Percentiles rank a stretch among this genome's conserved stretches.
These are phyloP conservation scores for Euphorbia lathyris DNA, from an alignment of 345 rosid species.

Conservation along the genomic window DNA sequence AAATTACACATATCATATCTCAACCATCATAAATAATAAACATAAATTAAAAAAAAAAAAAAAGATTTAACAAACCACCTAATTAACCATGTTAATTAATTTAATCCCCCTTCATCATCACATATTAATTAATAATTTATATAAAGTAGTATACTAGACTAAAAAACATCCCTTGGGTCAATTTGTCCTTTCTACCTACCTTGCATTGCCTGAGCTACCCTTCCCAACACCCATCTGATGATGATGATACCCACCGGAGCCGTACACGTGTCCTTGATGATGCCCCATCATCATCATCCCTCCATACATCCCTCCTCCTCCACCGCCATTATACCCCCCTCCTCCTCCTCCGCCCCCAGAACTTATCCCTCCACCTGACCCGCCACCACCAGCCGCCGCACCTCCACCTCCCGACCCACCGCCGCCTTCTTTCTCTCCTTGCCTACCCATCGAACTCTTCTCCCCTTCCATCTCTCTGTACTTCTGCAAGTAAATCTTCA, in stretches of 20 bases:
- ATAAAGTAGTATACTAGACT: neutral
- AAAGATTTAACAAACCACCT: neutral
- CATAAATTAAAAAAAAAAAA: neutral
- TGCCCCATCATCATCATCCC: slow-evolving; percentile 24
- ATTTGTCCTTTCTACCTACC: neutral
- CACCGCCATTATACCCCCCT: slow-evolving; percentile 4
- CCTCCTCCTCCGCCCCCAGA: neutral
- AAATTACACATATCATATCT: neutral
- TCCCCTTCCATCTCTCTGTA: slow-evolving; percentile 76
- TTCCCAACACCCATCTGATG: slow-evolving; percentile 33
- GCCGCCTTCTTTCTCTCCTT: slow-evolving; percentile 35
- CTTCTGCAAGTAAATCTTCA: slow-evolving; percentile 67
- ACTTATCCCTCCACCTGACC: slow-evolving; percentile 7
- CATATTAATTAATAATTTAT: neutral
- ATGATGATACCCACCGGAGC: slow-evolving; percentile 25
- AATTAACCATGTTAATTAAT: neutral
- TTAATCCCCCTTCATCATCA: neutral
- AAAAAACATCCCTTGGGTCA: neutral
- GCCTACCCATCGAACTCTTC: slow-evolving; percentile 40
- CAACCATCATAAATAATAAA: neutral
- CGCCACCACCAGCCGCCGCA: slow-evolving; percentile 21
- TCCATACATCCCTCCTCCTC: slow-evolving; percentile 36
- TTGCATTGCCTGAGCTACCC: slow-evolving; percentile 23
- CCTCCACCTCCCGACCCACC: slow-evolving; percentile 27
- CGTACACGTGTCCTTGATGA: slow-evolving; percentile 12